Conservation (phyloP, 1,284 basidiomycete species). For the Leccinum subatratum region DNA sequence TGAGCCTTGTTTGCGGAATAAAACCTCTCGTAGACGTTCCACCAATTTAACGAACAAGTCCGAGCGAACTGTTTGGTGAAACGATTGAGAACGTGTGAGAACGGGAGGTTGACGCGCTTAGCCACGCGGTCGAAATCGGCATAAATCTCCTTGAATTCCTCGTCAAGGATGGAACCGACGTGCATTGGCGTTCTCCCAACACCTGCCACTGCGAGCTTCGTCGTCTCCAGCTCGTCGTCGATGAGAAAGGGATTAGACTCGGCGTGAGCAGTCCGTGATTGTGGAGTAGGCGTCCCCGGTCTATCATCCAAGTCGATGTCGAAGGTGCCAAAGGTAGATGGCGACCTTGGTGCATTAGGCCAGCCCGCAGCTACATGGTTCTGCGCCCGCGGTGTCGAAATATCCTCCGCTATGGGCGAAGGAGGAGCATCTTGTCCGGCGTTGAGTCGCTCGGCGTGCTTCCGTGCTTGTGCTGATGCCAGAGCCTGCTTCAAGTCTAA, state of each 20-base stretch:
- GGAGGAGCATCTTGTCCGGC: no score
- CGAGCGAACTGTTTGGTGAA: neutral
- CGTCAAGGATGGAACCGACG: neutral
- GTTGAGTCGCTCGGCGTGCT: neutral
- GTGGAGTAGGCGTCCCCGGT: neutral
- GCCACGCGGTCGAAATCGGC: neutral
- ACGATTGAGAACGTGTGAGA: neutral
- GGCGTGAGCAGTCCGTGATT: no score
- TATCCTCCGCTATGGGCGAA: neutral
- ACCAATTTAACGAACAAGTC: neutral
- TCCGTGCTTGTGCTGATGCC: neutral
- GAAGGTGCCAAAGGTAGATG: no score
- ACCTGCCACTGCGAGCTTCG: neutral
- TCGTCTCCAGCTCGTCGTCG: neutral
- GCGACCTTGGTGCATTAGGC: no score
- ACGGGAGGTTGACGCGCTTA: neutral
- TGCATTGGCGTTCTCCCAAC: neutral
- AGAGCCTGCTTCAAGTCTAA: neutral
- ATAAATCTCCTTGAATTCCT: neutral
- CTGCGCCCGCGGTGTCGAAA: neutral
- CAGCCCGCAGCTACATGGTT: no score
- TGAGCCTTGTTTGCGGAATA: neutral
- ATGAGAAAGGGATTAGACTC: neutral
- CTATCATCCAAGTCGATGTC: neutral
- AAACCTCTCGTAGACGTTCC: neutral